Evolutionary conservation across 805 yeast species (phyloP).

Genomic region (Kuraishia capsulata): DNA sequence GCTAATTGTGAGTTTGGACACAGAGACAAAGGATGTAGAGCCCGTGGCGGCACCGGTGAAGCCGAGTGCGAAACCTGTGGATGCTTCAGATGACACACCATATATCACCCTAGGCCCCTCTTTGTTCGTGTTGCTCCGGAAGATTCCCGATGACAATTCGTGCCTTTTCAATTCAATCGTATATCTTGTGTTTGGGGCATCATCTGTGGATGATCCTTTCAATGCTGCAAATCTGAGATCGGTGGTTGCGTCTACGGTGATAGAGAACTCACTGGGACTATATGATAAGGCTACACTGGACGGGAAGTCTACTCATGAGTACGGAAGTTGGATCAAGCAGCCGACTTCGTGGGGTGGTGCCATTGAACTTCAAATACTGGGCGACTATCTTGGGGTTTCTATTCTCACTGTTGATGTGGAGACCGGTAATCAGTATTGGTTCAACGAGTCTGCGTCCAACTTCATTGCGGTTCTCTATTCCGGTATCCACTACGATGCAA

Average conservation of each 20-base stretch:
- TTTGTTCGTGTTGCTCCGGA: constrained; percentile 37
- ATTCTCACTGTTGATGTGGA: constrained; percentile 60
- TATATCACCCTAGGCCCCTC: constrained; percentile 5
- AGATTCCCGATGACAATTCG: constrained; percentile 70
- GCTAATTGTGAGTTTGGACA: constrained; percentile 27
- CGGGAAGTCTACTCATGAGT: constrained; percentile 39
- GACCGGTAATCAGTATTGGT: constrained; percentile 46
- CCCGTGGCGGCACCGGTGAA: background rate
- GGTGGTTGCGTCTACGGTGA: constrained; percentile 39
- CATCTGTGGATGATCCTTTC: constrained; percentile 26
- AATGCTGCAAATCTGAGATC: constrained; percentile 40
- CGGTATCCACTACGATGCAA: constrained; percentile 69
- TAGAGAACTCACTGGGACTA: constrained; percentile 25
- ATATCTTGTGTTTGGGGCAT: constrained; percentile 30
- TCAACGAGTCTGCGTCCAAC: constrained; percentile 28
- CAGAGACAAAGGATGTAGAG: too few species aligned
- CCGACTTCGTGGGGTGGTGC: constrained; percentile 79
- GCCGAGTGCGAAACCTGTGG: constrained; percentile 1
- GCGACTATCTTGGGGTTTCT: constrained; percentile 38
- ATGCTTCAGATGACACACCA: constrained; percentile 3
- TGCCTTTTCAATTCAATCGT: constrained; percentile 64
- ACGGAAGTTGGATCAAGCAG: constrained; percentile 51
- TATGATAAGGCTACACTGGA: constrained; percentile 56
- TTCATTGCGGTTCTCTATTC: constrained; percentile 52
- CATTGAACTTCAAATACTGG: constrained; percentile 58